phyloP scores from a whole-genome alignment of 768 basidiomycete species.

The Termitomyces sp. region DNA sequence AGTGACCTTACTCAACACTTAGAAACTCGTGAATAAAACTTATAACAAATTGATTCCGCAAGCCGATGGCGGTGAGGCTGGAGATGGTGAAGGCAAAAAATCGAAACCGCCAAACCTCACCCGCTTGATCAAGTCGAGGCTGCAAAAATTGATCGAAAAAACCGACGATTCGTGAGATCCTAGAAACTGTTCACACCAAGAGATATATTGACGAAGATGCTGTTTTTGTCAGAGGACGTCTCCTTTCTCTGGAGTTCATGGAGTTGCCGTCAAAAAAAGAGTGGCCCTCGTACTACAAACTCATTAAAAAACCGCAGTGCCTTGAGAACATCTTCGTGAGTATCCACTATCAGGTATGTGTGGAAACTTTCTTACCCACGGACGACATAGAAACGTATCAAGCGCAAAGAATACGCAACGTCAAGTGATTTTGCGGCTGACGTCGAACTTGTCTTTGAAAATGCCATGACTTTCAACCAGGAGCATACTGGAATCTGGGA shows the following conservation, averaged over 20 bases:
- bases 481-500: slow-evolving; percentile 83
- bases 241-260: slow-evolving; percentile 74
- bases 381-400: slow-evolving; percentile 61
- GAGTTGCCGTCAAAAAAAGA: slow-evolving; percentile 74
- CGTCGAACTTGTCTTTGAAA: slow-evolving; percentile 85
- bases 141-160: slow-evolving; percentile 71
- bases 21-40: slow-evolving; percentile 49
- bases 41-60: slow-evolving; percentile 40
- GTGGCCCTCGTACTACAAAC: slow-evolving; percentile 76
- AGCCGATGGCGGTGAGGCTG: slow-evolving; percentile 33
- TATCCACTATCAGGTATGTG: slow-evolving; percentile 4
- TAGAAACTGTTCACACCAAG: not conserved
- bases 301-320: slow-evolving; percentile 75
- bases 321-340: slow-evolving; percentile 73
- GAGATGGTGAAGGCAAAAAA: slow-evolving; percentile 38
- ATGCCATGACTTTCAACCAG: slow-evolving; percentile 84
- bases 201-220: not conserved
- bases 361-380: not conserved
- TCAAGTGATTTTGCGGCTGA: slow-evolving; percentile 75
- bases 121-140: slow-evolving; percentile 58
- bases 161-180: slow-evolving; percentile 59
- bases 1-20: slow-evolving; percentile 1
- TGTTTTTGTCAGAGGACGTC: slow-evolving; percentile 48
- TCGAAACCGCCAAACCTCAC: slow-evolving; percentile 60
- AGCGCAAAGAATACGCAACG: slow-evolving; percentile 70